Evolutionary conservation across 768 basidiomycete genomes (phyloP).

Genomic region (Macrolepiota dolichaula): DNA sequence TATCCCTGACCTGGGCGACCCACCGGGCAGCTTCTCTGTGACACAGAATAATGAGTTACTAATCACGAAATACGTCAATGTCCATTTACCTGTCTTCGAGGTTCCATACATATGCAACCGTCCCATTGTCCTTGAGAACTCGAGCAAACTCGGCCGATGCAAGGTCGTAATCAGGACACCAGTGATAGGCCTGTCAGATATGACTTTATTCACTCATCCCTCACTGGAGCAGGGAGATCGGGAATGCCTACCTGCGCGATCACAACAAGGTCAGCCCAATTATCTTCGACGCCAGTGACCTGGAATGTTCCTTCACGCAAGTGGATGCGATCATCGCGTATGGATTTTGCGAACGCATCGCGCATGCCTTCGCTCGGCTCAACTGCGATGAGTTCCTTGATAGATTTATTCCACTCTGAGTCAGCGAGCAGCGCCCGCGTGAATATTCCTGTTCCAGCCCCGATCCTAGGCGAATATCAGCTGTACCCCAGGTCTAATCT

Average conservation of each 20-base stretch:
- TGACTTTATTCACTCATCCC: neutral
- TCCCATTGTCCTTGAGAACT: slow-evolving; percentile 73
- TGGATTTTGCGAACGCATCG: slow-evolving; percentile 54
- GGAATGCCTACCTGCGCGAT: slow-evolving; percentile 61
- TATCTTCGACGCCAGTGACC: slow-evolving; percentile 51
- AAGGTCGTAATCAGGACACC: slow-evolving; percentile 77
- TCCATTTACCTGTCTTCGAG: slow-evolving; percentile 67
- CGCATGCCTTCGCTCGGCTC: slow-evolving; percentile 93
- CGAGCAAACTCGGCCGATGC: slow-evolving; percentile 77
- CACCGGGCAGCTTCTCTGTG: slow-evolving; percentile 59
- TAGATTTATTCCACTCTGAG: slow-evolving; percentile 44
- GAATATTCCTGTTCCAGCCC: slow-evolving; percentile 87
- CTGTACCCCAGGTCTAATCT: neutral
- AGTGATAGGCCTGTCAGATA: slow-evolving; percentile 78
- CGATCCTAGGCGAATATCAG: slow-evolving; percentile 48
- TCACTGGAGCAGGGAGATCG: neutral
- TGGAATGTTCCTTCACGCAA: slow-evolving; percentile 71
- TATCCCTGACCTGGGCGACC: slow-evolving; percentile 70
- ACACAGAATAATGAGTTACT: slow-evolving; percentile 1
- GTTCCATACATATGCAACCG: slow-evolving; percentile 84
- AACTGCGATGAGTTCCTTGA: slow-evolving; percentile 60
- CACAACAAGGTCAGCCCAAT: slow-evolving; percentile 76
- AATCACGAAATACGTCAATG: neutral
- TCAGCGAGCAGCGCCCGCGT: slow-evolving; percentile 76
- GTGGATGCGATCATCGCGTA: slow-evolving; percentile 50